Percentiles rank a stretch among this genome's conserved stretches.
phyloP scores from a whole-genome alignment of 352 stramenopile species.

The Globisporangium megalacanthum region DNA sequence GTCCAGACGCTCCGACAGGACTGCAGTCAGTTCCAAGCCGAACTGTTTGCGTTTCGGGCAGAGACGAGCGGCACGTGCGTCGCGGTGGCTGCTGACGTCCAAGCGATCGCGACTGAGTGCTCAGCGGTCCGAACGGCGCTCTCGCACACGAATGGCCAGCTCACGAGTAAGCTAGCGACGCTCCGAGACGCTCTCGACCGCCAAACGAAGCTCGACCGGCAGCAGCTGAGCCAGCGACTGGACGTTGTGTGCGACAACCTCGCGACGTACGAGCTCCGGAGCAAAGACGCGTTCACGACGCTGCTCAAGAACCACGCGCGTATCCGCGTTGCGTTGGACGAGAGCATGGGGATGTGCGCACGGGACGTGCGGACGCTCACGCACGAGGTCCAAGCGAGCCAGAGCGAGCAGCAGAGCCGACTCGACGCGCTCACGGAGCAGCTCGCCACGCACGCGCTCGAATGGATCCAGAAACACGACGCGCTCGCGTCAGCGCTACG shows the following conservation, averaged over 20 bases:
- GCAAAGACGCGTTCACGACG: constrained; percentile 33
- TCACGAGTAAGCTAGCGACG: constrained; percentile 29
- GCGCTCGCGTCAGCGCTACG: constrained; percentile 32
- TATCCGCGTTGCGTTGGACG: constrained; percentile 44
- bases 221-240: constrained; percentile 35
- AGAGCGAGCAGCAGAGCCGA: constrained; percentile 31
- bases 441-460: constrained; percentile 24
- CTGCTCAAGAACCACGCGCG: constrained; percentile 48
- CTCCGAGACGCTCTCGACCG: constrained; percentile 41
- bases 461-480: constrained; percentile 29
- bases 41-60: constrained; percentile 35
- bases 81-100: constrained; percentile 35
- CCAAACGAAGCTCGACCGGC: constrained; percentile 42
- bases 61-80: constrained; percentile 20
- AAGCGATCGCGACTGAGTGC: constrained; percentile 41
- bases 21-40: constrained; percentile 28
- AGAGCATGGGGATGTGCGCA: constrained; percentile 54
- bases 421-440: constrained; percentile 28
- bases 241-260: constrained; percentile 39
- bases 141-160: constrained; percentile 36
- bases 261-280: constrained; percentile 29
- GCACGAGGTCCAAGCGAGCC: constrained; percentile 30
- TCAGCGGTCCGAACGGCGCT: constrained; percentile 21
- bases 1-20: constrained; percentile 38
- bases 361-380: constrained; percentile 39